phyloP scores from a whole-genome alignment of 495 filamentous ascomycete species.

The Penicillium cataractarum region DNA sequence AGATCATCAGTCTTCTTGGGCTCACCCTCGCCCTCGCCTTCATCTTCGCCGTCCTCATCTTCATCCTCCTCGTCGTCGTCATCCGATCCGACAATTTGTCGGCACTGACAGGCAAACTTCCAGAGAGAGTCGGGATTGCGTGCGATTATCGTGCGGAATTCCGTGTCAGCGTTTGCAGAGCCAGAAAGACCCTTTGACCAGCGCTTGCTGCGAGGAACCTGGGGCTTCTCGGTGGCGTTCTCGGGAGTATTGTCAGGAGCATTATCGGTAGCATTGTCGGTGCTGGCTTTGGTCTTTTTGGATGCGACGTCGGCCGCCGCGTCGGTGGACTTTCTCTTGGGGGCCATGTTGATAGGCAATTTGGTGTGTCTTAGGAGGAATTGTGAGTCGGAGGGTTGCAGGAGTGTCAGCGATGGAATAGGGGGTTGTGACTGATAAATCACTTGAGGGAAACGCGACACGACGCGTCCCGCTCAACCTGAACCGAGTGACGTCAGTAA shows the following conservation, averaged over 20 bases:
- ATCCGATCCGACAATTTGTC: not conserved
- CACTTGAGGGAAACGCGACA: not conserved
- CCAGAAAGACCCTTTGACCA: constrained; percentile 41
- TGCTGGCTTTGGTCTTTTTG: constrained; percentile 5
- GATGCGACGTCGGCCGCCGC: not conserved
- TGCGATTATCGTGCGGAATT: not conserved
- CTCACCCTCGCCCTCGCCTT: constrained; percentile 15
- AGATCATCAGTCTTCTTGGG: constrained; percentile 6
- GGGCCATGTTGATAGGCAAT: not conserved
- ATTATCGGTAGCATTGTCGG: not conserved
- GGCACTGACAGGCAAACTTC: not conserved
- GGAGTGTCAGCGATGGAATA: not conserved
- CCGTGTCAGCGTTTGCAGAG: constrained; percentile 43
- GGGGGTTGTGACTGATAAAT: not conserved
- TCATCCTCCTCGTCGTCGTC: not conserved
- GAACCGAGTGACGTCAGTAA: not conserved
- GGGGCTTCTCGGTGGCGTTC: not conserved
- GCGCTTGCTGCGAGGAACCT: constrained; percentile 30
- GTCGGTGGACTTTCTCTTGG: constrained; percentile 10
- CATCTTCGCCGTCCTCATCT: constrained; percentile 34
- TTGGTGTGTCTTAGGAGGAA: not conserved
- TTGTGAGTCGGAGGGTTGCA: not conserved
- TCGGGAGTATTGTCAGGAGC: too few species aligned
- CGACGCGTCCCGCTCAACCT: constrained; percentile 3
- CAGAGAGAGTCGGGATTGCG: not conserved